Base-by-base conservation (phyloP, 371 early-diverging fungal genomes). In the Lichtheimia corymbifera region DNA sequence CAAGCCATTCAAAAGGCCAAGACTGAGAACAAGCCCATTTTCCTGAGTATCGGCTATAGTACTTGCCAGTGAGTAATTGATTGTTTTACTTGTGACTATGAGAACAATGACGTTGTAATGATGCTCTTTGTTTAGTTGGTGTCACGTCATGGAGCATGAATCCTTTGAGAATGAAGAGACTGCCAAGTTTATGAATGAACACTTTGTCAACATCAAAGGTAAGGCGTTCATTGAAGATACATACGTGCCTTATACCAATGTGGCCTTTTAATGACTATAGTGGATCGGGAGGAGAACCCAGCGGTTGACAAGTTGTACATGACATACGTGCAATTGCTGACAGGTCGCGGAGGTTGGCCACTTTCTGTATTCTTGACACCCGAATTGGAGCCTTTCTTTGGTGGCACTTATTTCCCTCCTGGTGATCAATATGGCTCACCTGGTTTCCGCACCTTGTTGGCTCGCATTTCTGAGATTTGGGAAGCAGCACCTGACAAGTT, bases 101-200 rank as follows among this genome's bases (percentile, higher is more conserved):
- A 47, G 22, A 47, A 5, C 5, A 45, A n/a, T 15, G 15, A 5
- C 4, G 6, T 47, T 17, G 0, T 47, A 22, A n/a, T 7, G n/a
- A 47, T 47, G 47, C 17, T 47, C 47, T 47, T 47, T 47, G 50
- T 40, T 5, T 50, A 80, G 80, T 53, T 87, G 89, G 89, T 89
- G 88, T 59, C 86, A 86, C 72, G 89, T 87, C 17, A 87, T 87
- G 89, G 82, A 83, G 50, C 79, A 86, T 56, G 88, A 87, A 61
- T 84, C 83, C 0, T 89, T 89, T 57, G 81, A 87, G 59, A 82
- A 76, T 55, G 74, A 79, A 62, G 67, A 58, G 15, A 67, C 81
- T 17, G 88, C 87, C 1, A 64, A 77, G 22, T 49, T 86, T 7
- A 82, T 88, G 83, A 89, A 89, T 60, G 64, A 79, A 28, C 59